Percentiles rank a stretch among this genome's conserved stretches.
These are phyloP conservation scores for Alternaria angustiovoidea DNA, from an alignment of 2,329 filamentous ascomycete species.

Conservation along the genomic window DNA sequence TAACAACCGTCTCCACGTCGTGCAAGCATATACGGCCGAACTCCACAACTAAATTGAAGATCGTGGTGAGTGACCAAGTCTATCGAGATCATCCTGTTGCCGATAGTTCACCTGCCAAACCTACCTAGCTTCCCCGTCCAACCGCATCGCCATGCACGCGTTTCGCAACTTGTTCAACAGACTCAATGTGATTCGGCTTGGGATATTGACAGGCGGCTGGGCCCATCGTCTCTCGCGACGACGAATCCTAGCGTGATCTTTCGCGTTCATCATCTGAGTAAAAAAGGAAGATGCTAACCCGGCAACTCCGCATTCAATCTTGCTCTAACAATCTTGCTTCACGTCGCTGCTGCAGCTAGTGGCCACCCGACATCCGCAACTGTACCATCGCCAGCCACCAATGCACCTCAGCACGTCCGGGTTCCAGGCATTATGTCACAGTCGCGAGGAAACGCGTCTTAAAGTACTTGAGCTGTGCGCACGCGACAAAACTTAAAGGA, in stretches of 20 bases:
- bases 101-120: slow-evolving; percentile 1
- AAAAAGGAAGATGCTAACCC: slow-evolving; percentile 37
- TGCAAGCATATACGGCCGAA: slow-evolving; percentile 17
- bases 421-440: slow-evolving; percentile 36
- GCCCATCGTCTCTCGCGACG: slow-evolving; percentile 32
- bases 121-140: background rate
- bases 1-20: slow-evolving; percentile 10
- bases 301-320: slow-evolving; percentile 27
- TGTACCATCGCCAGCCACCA: slow-evolving; percentile 31
- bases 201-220: slow-evolving; percentile 37
- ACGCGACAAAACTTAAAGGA: slow-evolving; percentile 39
- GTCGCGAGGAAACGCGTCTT: slow-evolving; percentile 45
- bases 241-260: slow-evolving; percentile 37
- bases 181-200: slow-evolving; percentile 34
- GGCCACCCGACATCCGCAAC: slow-evolving; percentile 38
- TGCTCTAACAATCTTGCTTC: slow-evolving; percentile 20
- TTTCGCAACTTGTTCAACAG: slow-evolving; percentile 26
- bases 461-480: slow-evolving; percentile 38
- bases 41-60: slow-evolving; percentile 11
- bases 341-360: slow-evolving; percentile 39
- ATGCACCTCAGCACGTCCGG: slow-evolving; percentile 32
- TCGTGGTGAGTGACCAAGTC: background rate
- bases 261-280: slow-evolving; percentile 27
- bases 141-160: slow-evolving; percentile 16
- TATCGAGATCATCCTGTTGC: background rate